Evolutionary conservation across 2,329 filamentous ascomycete genomes (phyloP).

Genomic region (Pseudohalonectria lignicola): DNA sequence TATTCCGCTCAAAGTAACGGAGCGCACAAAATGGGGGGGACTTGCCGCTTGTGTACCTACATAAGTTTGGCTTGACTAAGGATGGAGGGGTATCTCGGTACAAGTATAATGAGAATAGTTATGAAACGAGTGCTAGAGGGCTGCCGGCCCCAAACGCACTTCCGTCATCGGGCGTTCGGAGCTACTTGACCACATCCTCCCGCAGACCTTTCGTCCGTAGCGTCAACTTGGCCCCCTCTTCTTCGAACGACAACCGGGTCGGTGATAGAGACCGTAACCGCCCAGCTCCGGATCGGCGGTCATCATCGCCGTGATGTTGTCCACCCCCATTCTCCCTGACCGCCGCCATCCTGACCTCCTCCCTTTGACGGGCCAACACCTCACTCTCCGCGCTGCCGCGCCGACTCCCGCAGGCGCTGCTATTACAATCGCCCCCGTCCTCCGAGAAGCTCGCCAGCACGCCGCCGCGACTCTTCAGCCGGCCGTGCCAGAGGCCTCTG

Average conservation of each 20-base stretch:
- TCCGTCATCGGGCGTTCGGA: no score
- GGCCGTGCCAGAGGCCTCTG: constrained; percentile 42
- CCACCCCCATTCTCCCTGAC: no score
- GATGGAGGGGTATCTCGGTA: no score
- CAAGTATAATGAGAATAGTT: no score
- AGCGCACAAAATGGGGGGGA: no score
- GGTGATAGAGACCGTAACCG: constrained; percentile 7
- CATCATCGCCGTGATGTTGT: constrained; percentile 10
- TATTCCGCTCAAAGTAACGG: no score
- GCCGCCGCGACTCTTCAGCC: constrained; percentile 24
- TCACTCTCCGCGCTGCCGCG: constrained; percentile 34
- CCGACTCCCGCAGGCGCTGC: constrained; percentile 24
- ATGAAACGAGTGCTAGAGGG: no score
- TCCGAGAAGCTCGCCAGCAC: constrained; percentile 5
- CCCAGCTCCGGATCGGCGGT: constrained; percentile 6
- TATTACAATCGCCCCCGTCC: constrained; percentile 26
- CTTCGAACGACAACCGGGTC: constrained; percentile 33
- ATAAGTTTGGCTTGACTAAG: no score
- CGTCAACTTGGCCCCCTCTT: constrained; percentile 33
- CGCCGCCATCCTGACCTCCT: constrained; percentile 27
- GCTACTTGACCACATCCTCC: constrained; percentile 25
- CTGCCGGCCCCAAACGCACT: no score
- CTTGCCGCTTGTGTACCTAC: no score
- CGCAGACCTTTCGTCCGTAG: constrained; percentile 45
- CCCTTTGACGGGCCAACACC: constrained; percentile 23